A percentile compares a stretch with the other conserved stretches of the same genome.
phyloP scores from a whole-genome alignment of 768 basidiomycete genomes.

The Mycena haematopus region DNA sequence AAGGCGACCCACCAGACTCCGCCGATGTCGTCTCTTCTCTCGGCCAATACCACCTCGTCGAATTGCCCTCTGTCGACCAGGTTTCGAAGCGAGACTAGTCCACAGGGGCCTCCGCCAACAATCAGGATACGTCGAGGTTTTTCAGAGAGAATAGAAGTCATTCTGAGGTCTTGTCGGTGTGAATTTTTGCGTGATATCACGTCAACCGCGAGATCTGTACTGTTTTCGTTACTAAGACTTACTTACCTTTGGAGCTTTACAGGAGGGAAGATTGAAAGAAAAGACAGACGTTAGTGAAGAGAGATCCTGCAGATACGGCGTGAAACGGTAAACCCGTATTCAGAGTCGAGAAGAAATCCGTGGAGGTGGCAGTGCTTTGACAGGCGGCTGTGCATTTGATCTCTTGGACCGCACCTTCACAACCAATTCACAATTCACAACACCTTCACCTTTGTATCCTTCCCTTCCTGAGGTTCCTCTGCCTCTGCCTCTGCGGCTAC shows the following conservation, averaged over 20 bases:
- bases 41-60: constrained; percentile 51
- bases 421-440: no score
- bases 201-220: constrained; percentile 3
- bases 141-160: constrained; percentile 3
- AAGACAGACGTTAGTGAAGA: no score
- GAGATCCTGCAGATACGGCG: no score
- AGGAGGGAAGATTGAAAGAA: no score
- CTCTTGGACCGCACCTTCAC: not conserved
- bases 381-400: not conserved
- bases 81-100: constrained; percentile 58
- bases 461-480: no score
- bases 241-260: no score
- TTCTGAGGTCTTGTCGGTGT: no score
- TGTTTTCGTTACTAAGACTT: not conserved
- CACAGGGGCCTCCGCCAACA: constrained; percentile 55
- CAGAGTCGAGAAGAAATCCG: not conserved
- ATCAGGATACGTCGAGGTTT: constrained; percentile 45
- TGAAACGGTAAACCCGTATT: no score
- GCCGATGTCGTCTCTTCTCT: constrained; percentile 55
- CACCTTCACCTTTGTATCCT: no score
- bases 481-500: no score
- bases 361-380: not conserved
- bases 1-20: constrained; percentile 51
- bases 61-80: constrained; percentile 48
- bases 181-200: not conserved